These are phyloP conservation scores for Lecanicillium sp. DNA, from an alignment of 2,329 filamentous ascomycete species.

Conservation along the genomic window DNA sequence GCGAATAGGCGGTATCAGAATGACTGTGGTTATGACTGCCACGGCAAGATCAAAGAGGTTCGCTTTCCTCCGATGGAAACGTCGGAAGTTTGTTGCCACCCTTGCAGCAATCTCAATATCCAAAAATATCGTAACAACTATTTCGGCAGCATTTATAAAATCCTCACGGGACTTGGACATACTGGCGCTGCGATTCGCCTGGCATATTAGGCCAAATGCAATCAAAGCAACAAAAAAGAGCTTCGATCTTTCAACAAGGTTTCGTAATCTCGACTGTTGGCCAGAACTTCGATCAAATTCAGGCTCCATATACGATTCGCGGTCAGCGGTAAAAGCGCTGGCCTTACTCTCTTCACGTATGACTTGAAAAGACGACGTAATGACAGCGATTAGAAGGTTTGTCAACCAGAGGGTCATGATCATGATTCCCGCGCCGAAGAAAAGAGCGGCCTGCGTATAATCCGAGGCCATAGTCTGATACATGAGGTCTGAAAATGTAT, in stretches of 20 bases:
- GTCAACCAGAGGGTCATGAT: slow-evolving; percentile 95
- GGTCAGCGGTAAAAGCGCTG: slow-evolving; percentile 81
- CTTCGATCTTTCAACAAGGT: slow-evolving; percentile 63
- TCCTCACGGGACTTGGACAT: slow-evolving; percentile 55
- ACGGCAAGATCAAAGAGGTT: slow-evolving; percentile 78
- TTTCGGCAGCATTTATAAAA: slow-evolving; percentile 67
- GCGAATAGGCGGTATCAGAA: slow-evolving; percentile 75
- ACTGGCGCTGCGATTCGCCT: slow-evolving; percentile 65
- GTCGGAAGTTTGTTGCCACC: slow-evolving; percentile 69
- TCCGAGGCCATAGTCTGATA: slow-evolving; percentile 91
- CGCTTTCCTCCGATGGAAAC: slow-evolving; percentile 63
- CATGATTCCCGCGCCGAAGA: slow-evolving; percentile 65
- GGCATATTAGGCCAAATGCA: slow-evolving; percentile 67
- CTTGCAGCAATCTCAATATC: slow-evolving; percentile 76
- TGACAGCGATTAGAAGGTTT: slow-evolving; percentile 90
- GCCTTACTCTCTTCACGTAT: slow-evolving; percentile 93
- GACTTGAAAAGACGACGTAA: slow-evolving; percentile 96
- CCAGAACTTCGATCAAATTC: slow-evolving; percentile 28
- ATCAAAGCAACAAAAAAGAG: slow-evolving; percentile 78
- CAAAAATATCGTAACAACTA: slow-evolving; percentile 68
- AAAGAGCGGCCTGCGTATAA: slow-evolving; percentile 78
- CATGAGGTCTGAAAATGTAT: slow-evolving; percentile 91
- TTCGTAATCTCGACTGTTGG: slow-evolving; percentile 49
- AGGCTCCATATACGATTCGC: slow-evolving; percentile 35
- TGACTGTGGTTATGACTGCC: slow-evolving; percentile 73